Evolutionary conservation across 169 alveolate genomes (phyloP).

Genomic region (Amoebophrya sp.): DNA sequence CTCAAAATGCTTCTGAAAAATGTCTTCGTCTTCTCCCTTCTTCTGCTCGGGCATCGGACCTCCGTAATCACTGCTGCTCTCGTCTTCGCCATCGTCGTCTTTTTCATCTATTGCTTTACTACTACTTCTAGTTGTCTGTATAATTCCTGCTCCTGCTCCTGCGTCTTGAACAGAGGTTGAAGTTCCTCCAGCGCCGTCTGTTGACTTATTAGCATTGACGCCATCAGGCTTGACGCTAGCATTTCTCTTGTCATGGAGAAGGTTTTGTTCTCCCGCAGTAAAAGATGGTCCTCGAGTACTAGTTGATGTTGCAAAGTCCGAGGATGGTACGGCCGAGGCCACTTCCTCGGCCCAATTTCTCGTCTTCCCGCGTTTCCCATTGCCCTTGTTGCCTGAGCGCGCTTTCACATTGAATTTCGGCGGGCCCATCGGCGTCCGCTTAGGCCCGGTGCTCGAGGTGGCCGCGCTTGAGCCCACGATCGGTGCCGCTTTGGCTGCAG

Average conservation of each 20-base stretch:
- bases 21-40: background rate
- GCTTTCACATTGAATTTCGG: background rate
- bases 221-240: background rate
- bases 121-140: background rate
- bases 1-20: background rate
- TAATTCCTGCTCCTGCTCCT: background rate
- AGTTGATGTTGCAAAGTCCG: no score
- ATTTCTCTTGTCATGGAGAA: background rate
- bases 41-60: background rate
- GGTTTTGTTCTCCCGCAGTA: background rate
- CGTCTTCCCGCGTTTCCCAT: background rate
- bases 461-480: background rate
- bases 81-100: background rate
- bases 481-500: background rate
- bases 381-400: background rate
- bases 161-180: background rate
- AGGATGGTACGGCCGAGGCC: background rate
- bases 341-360: background rate
- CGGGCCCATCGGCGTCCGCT: background rate
- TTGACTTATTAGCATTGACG: background rate
- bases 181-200: background rate
- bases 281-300: no score
- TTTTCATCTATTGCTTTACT: background rate
- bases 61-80: background rate
- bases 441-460: background rate